These are phyloP conservation scores for Aspergillus fructus DNA, from an alignment of 2,329 filamentous ascomycete species.

Conservation along the genomic window DNA sequence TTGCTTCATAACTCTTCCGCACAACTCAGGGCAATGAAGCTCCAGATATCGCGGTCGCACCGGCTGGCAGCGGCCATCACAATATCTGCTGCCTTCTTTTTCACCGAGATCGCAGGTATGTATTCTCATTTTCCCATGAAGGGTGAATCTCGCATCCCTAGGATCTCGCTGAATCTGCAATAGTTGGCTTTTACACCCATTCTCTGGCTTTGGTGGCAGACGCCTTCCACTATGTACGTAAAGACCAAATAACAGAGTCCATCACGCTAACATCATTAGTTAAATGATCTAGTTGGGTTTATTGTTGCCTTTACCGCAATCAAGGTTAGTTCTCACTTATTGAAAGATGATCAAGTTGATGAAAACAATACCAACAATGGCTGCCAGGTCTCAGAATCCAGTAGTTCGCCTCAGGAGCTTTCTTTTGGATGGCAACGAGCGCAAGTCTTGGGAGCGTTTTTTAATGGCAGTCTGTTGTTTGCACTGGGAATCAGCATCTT, in stretches of 20 bases:
- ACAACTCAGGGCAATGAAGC: constrained; percentile 18
- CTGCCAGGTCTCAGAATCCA: constrained; percentile 56
- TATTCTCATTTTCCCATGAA: not conserved
- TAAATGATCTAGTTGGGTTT: constrained; percentile 71
- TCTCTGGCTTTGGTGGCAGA: constrained; percentile 74
- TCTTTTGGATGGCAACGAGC: constrained; percentile 78
- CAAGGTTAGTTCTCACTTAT: constrained; percentile 46
- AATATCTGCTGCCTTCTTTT: constrained; percentile 33
- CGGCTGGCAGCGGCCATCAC: constrained; percentile 30
- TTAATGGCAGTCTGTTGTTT: constrained; percentile 74
- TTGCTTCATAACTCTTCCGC: not conserved
- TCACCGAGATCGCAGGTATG: constrained; percentile 32
- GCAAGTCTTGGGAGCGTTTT: constrained; percentile 72
- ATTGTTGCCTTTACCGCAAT: constrained; percentile 65
- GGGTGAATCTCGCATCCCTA: not conserved
- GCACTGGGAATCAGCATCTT: constrained; percentile 71
- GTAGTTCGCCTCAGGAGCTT: constrained; percentile 57
- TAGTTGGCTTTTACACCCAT: constrained; percentile 67
- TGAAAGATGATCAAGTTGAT: not conserved
- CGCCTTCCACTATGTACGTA: constrained; percentile 71
- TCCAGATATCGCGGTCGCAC: constrained; percentile 29
- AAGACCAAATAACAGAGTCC: not conserved
- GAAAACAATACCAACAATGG: not conserved
- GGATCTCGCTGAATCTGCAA: not conserved
- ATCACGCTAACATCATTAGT: constrained; percentile 39